These are phyloP conservation scores for Aspergillus jensenii DNA, from an alignment of 2,329 filamentous ascomycete genomes.

Conservation along the genomic window DNA sequence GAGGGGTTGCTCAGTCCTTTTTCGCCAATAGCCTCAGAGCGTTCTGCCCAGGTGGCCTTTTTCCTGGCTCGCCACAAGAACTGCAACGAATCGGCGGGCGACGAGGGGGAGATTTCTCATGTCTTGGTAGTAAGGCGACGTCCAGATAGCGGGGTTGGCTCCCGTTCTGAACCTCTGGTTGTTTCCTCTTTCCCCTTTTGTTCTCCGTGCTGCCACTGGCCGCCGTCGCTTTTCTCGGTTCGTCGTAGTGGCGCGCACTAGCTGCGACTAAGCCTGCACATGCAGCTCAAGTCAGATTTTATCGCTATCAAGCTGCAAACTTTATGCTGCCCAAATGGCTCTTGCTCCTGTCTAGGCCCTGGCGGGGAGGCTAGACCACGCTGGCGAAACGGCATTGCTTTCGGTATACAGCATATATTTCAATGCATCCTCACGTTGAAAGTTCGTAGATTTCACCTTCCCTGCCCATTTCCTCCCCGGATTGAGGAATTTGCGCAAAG, in stretches of 20 bases:
- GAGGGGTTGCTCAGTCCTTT: not conserved
- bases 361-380: not conserved
- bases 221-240: not conserved
- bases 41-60: slow-evolving; percentile 2
- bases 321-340: not conserved
- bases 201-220: not conserved
- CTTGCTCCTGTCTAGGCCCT: not conserved
- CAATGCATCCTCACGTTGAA: not conserved
- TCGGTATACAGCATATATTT: not conserved
- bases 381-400: not conserved
- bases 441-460: not conserved
- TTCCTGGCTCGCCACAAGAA: not conserved
- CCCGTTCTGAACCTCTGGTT: not conserved
- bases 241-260: not conserved
- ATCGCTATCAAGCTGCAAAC: slow-evolving; percentile 7
- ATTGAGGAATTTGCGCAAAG: not conserved
- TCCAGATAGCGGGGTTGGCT: slow-evolving; percentile 5
- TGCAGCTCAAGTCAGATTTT: slow-evolving; percentile 13
- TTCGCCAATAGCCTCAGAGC: not conserved
- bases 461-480: not conserved
- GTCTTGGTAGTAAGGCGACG: not conserved
- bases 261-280: slow-evolving; percentile 5
- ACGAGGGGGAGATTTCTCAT: not conserved
- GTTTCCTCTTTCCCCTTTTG: slow-evolving; percentile 1
- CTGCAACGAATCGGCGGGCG: slow-evolving; percentile 2